Conservation (phyloP, 768 basidiomycete species). For the Pulveroboletus sp. region DNA sequence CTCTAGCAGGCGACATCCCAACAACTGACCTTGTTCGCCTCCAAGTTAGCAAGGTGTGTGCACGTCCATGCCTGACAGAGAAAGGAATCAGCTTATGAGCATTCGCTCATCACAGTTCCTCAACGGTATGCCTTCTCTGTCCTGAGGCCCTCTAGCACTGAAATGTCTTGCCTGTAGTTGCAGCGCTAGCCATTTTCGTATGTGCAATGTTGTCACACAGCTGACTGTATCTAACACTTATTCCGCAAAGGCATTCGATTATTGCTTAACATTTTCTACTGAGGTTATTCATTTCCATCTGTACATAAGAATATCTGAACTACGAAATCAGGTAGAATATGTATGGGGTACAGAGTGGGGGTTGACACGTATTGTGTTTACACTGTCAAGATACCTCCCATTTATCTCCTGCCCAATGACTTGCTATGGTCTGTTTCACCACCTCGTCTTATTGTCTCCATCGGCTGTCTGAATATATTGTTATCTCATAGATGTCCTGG, state of each 20-base stretch:
- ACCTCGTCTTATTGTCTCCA: neutral
- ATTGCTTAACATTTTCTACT: slow-evolving; percentile 20
- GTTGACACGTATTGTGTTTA: too few species aligned
- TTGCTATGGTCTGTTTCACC: slow-evolving; percentile 13
- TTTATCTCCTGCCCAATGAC: slow-evolving; percentile 13
- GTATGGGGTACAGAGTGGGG: slow-evolving; percentile 24
- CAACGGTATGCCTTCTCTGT: slow-evolving; percentile 9
- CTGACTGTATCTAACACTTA: neutral
- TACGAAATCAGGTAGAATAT: slow-evolving; percentile 12
- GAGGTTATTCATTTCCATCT: slow-evolving; percentile 13
- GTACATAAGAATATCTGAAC: neutral
- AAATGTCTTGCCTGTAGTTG: slow-evolving; percentile 9
- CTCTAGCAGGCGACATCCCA: neutral
- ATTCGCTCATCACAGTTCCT: slow-evolving; percentile 6
- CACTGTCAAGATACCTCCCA: slow-evolving; percentile 23
- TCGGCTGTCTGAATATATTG: neutral
- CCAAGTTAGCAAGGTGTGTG: slow-evolving; percentile 20
- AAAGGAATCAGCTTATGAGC: neutral
- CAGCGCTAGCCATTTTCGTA: slow-evolving; percentile 17
- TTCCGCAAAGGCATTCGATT: slow-evolving; percentile 14
- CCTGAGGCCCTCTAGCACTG: neutral
- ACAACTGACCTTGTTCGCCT: slow-evolving; percentile 10
- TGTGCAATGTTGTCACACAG: neutral
- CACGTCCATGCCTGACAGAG: neutral
- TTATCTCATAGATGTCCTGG: slow-evolving; percentile 7